A percentile compares a stretch with the other conserved stretches of the same genome.
Evolutionary conservation across 495 filamentous ascomycete genomes (phyloP).

Genomic region (Penicillium silybi): DNA sequence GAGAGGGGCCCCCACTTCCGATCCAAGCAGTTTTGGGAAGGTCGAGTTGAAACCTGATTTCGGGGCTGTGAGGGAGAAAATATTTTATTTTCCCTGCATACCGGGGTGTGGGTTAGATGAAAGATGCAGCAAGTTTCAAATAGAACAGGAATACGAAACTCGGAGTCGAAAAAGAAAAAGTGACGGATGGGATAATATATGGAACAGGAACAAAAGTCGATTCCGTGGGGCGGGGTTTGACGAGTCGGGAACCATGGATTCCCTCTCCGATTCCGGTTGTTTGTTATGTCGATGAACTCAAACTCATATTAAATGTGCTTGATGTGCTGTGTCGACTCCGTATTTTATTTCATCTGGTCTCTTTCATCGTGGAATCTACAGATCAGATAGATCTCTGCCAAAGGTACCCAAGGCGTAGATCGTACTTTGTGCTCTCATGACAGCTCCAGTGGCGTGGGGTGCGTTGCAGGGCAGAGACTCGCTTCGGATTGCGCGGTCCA

Average conservation of each 20-base stretch:
- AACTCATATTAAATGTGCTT: not conserved
- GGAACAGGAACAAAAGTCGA: not conserved
- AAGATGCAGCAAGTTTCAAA: not conserved
- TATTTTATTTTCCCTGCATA: not conserved
- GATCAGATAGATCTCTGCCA: not conserved
- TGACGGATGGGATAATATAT: not conserved
- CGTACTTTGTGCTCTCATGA: not conserved
- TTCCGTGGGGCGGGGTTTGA: conserved; percentile 9
- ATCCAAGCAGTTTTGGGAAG: conserved; percentile 7
- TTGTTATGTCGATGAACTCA: conserved; percentile 15
- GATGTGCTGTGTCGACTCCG: not conserved
- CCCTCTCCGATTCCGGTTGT: conserved; percentile 13
- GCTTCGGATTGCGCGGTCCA: conserved; percentile 10
- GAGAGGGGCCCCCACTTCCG: not conserved
- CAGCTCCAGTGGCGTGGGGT: not conserved
- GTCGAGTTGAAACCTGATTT: not conserved
- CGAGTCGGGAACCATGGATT: conserved; percentile 14
- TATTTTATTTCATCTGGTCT: not conserved
- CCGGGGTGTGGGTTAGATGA: not conserved
- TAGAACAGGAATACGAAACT: too few species aligned
- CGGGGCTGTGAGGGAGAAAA: not conserved
- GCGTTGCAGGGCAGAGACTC: not conserved
- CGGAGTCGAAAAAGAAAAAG: not conserved
- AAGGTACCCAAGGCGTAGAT: not conserved
- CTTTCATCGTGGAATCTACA: not conserved